Evolutionary conservation across 768 basidiomycete genomes (phyloP).

Genomic region (Tricholoma terreum): DNA sequence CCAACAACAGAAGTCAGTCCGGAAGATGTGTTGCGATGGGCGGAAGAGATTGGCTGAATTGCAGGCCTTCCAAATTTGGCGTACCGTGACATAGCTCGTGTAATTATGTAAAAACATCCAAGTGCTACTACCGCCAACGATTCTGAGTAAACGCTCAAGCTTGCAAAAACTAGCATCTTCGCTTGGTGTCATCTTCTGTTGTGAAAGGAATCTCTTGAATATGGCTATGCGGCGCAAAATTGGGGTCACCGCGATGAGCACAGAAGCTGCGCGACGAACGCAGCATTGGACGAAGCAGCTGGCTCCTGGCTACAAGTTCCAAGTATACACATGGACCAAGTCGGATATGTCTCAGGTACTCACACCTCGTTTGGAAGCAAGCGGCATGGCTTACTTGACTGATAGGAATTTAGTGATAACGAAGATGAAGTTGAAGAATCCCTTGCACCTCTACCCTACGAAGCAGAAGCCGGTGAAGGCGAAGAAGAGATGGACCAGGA

Average conservation of each 20-base stretch:
- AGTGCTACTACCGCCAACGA: too few species aligned
- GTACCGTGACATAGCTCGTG: too few species aligned
- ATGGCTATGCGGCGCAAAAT: conserved; percentile 78
- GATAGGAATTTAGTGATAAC: conserved; percentile 84
- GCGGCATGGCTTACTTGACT: not conserved
- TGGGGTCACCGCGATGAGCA: conserved; percentile 71
- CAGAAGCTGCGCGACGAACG: conserved; percentile 81
- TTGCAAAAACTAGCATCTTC: too few species aligned
- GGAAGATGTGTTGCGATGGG: conserved; percentile 55
- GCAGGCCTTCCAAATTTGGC: too few species aligned
- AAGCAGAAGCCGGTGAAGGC: conserved; percentile 71
- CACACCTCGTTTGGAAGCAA: not conserved
- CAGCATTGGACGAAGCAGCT: conserved; percentile 83
- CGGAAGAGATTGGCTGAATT: conserved; percentile 45
- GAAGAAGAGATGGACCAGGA: conserved; percentile 77
- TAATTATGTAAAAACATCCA: too few species aligned
- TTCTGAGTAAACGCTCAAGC: too few species aligned
- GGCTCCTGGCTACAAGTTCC: conserved; percentile 57
- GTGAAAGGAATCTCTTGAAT: not conserved
- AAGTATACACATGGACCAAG: conserved; percentile 75
- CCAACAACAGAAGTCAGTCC: conserved; percentile 16
- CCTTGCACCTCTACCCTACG: conserved; percentile 74
- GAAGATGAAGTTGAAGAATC: conserved; percentile 79
- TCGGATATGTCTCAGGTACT: conserved; percentile 73
- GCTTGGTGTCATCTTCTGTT: not conserved